Evolutionary conservation across 257 asterid genomes (phyloP).

Genomic region (Salvia rosmarinus): DNA sequence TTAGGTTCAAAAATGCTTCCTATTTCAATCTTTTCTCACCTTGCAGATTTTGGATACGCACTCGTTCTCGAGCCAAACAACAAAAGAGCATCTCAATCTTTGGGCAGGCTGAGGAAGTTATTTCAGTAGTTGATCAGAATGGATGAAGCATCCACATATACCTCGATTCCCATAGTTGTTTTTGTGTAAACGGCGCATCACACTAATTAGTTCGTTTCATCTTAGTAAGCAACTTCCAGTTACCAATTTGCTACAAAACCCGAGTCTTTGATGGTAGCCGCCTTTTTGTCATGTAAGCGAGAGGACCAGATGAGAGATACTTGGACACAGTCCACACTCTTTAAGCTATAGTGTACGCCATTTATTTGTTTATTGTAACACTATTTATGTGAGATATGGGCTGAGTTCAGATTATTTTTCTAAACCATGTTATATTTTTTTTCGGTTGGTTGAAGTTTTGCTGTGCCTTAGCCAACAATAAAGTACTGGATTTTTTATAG

Average conservation of each 20-base stretch:
- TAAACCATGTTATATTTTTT: conserved; percentile 24
- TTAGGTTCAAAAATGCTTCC: background rate
- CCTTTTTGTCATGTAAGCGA: conserved; percentile 33
- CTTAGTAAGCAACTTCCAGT: conserved; percentile 12
- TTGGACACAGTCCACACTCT: conserved; percentile 15
- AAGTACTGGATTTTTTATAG: background rate
- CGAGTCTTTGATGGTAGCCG: conserved; percentile 13
- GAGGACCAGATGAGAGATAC: conserved; percentile 32
- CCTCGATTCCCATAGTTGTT: conserved; percentile 21
- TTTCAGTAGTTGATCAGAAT: conserved; percentile 46
- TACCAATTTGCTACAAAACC: conserved; percentile 18
- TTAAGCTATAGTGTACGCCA: conserved; percentile 25
- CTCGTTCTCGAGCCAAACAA: conserved; percentile 97
- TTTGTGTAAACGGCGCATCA: conserved; percentile 21
- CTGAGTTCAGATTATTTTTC: conserved; percentile 14
- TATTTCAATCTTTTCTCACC: background rate
- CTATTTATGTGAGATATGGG: conserved; percentile 24
- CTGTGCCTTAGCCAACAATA: background rate
- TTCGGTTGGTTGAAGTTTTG: conserved; percentile 10
- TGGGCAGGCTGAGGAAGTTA: conserved; percentile 61
- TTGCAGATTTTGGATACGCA: conserved; percentile 80
- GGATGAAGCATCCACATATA: conserved; percentile 28
- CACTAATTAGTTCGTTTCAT: background rate
- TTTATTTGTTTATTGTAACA: conserved; percentile 33
- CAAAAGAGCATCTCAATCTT: conserved; percentile 81